These are phyloP conservation scores for Hanseniaspora sp. DNA, from an alignment of 1,139 yeast species.

Conservation along the genomic window DNA sequence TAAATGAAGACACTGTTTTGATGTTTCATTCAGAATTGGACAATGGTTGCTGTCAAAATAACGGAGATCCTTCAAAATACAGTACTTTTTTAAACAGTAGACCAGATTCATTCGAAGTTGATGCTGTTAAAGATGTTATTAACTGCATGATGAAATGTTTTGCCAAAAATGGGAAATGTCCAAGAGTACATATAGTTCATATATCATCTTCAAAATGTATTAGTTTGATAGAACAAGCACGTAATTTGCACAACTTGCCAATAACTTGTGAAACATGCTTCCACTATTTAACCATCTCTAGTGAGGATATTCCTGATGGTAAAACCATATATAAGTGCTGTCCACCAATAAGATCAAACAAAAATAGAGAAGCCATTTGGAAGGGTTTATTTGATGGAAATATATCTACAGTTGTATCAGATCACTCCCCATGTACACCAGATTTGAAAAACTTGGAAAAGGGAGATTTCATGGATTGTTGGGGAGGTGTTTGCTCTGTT, in stretches of 20 bases:
- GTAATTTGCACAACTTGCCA: conserved; percentile 36
- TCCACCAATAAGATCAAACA: conserved; percentile 77
- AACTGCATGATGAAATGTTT: conserved; percentile 40
- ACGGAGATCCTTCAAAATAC: conserved; percentile 57
- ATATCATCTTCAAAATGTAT: conserved; percentile 75
- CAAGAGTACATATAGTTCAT: conserved; percentile 84
- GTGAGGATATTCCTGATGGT: conserved; percentile 65
- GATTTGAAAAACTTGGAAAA: conserved; percentile 67
- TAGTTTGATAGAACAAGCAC: conserved; percentile 60
- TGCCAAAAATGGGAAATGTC: conserved; percentile 28
- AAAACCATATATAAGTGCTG: conserved; percentile 84
- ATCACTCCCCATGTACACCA: conserved; percentile 94
- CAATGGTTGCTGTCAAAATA: conserved; percentile 28
- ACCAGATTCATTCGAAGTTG: conserved; percentile 78
- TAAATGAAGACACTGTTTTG: conserved; percentile 53
- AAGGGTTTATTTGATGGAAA: conserved; percentile 52
- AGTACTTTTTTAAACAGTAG: conserved; percentile 68
- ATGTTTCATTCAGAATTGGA: conserved; percentile 86
- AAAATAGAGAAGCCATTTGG: conserved; percentile 66
- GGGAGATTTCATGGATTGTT: conserved; percentile 83
- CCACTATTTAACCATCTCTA: conserved; percentile 69
- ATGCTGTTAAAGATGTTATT: conserved; percentile 65
- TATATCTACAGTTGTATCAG: conserved; percentile 82
- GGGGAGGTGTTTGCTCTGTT: conserved; percentile 96
- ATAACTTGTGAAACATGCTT: conserved; percentile 82